A percentile compares a stretch with the other conserved stretches of the same genome.
phyloP scores from a whole-genome alignment of 169 alveolate genomes.

The Eimeria praecox region DNA sequence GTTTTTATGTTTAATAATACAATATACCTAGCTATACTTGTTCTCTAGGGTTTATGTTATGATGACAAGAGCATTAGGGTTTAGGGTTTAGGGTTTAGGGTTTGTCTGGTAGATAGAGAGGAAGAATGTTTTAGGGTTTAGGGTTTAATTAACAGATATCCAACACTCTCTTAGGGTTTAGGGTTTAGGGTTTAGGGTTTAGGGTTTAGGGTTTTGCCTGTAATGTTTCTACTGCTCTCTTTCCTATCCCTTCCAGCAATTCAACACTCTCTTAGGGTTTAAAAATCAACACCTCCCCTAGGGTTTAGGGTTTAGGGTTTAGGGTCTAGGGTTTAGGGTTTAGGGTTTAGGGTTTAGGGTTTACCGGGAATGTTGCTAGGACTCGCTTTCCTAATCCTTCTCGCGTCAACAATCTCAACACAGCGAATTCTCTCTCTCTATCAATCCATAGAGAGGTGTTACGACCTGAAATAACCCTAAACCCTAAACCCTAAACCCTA shows the following conservation, averaged over 20 bases:
- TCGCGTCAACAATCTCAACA: too few species aligned
- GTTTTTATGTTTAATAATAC: too few species aligned
- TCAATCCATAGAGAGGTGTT: too few species aligned
- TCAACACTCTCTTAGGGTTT: conserved; percentile 6
- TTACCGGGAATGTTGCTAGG: too few species aligned
- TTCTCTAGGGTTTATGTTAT: neutral
- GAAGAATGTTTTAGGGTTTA: neutral
- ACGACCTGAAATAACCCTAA: neutral
- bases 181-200: conserved; percentile 37
- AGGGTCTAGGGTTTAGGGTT: conserved; percentile 28
- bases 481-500: conserved; percentile 9
- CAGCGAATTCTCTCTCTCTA: too few species aligned
- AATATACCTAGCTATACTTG: too few species aligned
- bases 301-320: neutral
- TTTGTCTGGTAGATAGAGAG: conserved; percentile 12
- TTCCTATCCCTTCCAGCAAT: too few species aligned
- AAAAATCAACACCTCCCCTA: too few species aligned
- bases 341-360: conserved; percentile 21
- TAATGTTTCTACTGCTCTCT: too few species aligned
- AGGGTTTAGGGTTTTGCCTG: conserved; percentile 19
- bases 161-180: neutral
- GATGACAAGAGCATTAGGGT: too few species aligned
- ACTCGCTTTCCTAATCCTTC: too few species aligned
- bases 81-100: conserved; percentile 8
- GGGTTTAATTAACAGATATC: too few species aligned